A percentile compares a stretch with the other conserved stretches of the same genome.
Evolutionary conservation across 371 early-diverging fungal species (phyloP).

Genomic region (Mucor mucedo): DNA sequence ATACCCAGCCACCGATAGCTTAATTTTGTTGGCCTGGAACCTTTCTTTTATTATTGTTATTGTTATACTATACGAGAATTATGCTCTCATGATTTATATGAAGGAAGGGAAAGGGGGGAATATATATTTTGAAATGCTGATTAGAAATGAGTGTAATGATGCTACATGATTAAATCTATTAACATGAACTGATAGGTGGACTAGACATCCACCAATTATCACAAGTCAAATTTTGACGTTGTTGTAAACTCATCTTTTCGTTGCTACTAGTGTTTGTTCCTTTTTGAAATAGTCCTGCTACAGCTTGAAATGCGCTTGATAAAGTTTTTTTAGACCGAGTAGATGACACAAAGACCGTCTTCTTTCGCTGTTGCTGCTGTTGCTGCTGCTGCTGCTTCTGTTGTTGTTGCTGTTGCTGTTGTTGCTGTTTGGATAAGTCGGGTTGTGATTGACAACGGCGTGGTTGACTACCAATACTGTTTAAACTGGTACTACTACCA

Average conservation of each 20-base stretch:
- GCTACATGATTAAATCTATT: background rate
- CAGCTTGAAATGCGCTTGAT: slow-evolving; percentile 24
- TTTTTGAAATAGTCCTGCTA: slow-evolving; percentile 23
- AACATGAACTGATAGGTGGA: slow-evolving; percentile 17
- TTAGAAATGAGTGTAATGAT: slow-evolving; percentile 3
- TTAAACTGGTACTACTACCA: background rate
- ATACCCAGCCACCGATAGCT: background rate
- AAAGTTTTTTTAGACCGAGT: slow-evolving; percentile 13
- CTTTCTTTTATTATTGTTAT: background rate
- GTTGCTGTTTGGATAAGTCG: slow-evolving; percentile 3
- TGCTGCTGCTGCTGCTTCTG: background rate
- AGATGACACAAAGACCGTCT: background rate
- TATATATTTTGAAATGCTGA: background rate
- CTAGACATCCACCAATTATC: slow-evolving; percentile 26
- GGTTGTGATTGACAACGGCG: slow-evolving; percentile 17
- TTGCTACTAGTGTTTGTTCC: background rate
- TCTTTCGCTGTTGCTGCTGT: background rate
- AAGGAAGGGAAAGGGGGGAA: background rate
- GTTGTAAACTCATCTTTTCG: slow-evolving; percentile 12
- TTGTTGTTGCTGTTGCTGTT: background rate
- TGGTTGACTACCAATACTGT: background rate
- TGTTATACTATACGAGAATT: background rate
- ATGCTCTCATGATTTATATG: background rate
- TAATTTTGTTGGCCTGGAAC: background rate
- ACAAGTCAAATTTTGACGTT: slow-evolving; percentile 15